Conservation (phyloP, 441 rosid species). For the Aleurites moluccanus region DNA sequence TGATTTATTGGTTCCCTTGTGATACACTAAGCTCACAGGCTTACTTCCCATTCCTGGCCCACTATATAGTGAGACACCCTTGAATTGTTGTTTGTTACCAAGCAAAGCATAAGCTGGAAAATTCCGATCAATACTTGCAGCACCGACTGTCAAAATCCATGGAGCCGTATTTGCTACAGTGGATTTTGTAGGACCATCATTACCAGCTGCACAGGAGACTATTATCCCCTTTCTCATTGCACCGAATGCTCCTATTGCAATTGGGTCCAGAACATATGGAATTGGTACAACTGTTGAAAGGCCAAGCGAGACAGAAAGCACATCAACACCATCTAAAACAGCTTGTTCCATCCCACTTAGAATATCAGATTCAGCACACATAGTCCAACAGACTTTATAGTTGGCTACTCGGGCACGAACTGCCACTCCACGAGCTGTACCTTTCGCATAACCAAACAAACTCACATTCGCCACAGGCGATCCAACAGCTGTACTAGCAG, state of each 20-base stretch:
- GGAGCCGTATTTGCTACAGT: constrained; percentile 72
- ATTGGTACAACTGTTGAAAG: accelerated
- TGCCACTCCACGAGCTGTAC: constrained; percentile 5
- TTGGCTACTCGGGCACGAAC: not conserved
- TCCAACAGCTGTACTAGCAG: not conserved
- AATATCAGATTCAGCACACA: not conserved
- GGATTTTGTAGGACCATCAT: constrained; percentile 60
- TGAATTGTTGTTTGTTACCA: constrained; percentile 42
- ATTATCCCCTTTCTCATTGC: constrained; percentile 77
- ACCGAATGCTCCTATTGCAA: constrained; percentile 64
- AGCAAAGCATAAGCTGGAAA: constrained; percentile 67
- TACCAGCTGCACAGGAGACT: constrained; percentile 80
- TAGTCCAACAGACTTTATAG: constrained; percentile 7
- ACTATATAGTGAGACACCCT: constrained; percentile 66
- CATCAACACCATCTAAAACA: constrained; percentile 10
- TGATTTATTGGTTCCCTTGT: constrained; percentile 37
- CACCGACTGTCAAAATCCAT: constrained; percentile 89
- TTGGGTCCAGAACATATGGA: constrained; percentile 33
- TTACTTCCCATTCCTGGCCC: constrained; percentile 60
- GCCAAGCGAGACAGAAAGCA: constrained; percentile 6
- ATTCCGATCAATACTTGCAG: constrained; percentile 75
- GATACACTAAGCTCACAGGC: constrained; percentile 52
- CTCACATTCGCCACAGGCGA: not conserved
- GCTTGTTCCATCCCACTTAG: constrained; percentile 4
- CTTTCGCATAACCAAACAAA: not conserved